Evolutionary conservation across 1,139 yeast genomes (phyloP), one percentile per base, ranked within the genome.

Genomic region (Sugiyamaella novakii): DNA sequence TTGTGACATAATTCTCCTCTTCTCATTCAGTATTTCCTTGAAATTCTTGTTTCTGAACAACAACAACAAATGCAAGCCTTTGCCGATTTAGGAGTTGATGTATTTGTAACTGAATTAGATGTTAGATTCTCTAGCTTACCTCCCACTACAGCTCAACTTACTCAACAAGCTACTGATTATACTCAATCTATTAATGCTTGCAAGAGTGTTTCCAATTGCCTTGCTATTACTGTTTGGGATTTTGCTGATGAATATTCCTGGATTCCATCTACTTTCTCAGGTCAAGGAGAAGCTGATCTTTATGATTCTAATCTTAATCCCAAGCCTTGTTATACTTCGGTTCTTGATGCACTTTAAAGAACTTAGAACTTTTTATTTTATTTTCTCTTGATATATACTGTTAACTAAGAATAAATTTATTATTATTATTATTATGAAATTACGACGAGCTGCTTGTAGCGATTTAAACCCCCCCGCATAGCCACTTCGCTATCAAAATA

Each of bases 181-280:
- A 33, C 38, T 7, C 21, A 41, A 12, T 39, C 35, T 2, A 28
- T 41, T 24, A 18, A 18, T 17, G 50, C 50, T 22, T 47, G 50
- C 34, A 21, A 33, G 15, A 25, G 33, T 5, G 46, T 47, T 14
- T 27, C 33, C 18, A 17, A 28, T 11, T 47, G 50, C 22, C 28
- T 41, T 36, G 46, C 43, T n/a, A 27, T 47, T 22, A 42, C 25
- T n/a, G 50, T 47, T 12, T 47, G 50, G 50, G 50, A 47, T 19
- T 47, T 41, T 35, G 46, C 17, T 7, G 50, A 47, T 22, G 28
- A 33, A 10, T 19, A 35, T 19, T 28, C 39, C 11, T 47, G 50
- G 50, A 36, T 47, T 18, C 50, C 50, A 7, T 17, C 33, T 21
- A 41, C 50, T 3, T 47, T 47, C 15, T 22, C 50, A 27, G 50